phyloP scores from a whole-genome alignment of 352 stramenopile genomes.

The Pythium coloratum region DNA sequence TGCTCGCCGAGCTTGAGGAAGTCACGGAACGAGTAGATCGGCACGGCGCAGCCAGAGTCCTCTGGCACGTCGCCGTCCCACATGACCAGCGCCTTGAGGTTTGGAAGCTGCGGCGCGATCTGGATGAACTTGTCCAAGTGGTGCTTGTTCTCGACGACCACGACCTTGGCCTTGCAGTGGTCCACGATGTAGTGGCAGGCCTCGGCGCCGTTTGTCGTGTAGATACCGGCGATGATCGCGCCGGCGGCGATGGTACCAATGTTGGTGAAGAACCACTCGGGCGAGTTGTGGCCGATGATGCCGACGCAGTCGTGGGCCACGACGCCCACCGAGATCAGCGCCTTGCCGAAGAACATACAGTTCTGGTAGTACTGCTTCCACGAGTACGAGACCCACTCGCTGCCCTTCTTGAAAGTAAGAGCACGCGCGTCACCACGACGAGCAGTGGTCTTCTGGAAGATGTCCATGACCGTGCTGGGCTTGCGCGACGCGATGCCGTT shows the following conservation, averaged over 20 bases:
- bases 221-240: constrained; percentile 79
- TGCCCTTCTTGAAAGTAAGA: constrained; percentile 33
- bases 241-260: constrained; percentile 79
- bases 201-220: constrained; percentile 77
- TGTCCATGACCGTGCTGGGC: constrained; percentile 31
- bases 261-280: constrained; percentile 85
- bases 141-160: constrained; percentile 66
- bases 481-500: constrained; percentile 33
- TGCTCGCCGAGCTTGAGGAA: constrained; percentile 54
- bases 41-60: constrained; percentile 37
- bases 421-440: constrained; percentile 21
- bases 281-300: constrained; percentile 84
- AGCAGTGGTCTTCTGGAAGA: constrained; percentile 30
- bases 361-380: constrained; percentile 81
- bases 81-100: constrained; percentile 77
- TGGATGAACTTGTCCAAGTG: constrained; percentile 78
- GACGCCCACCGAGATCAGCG: constrained; percentile 73
- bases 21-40: constrained; percentile 60
- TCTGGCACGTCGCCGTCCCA: constrained; percentile 49
- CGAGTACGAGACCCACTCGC: constrained; percentile 53
- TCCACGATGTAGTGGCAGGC: constrained; percentile 76
- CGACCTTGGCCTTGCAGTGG: constrained; percentile 77
- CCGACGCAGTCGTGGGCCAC: constrained; percentile 69
- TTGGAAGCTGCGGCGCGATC: constrained; percentile 60
- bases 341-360: constrained; percentile 64